These are phyloP conservation scores for Cryptococcus sp. DNA, from an alignment of 1,284 basidiomycete genomes.

Conservation along the genomic window DNA sequence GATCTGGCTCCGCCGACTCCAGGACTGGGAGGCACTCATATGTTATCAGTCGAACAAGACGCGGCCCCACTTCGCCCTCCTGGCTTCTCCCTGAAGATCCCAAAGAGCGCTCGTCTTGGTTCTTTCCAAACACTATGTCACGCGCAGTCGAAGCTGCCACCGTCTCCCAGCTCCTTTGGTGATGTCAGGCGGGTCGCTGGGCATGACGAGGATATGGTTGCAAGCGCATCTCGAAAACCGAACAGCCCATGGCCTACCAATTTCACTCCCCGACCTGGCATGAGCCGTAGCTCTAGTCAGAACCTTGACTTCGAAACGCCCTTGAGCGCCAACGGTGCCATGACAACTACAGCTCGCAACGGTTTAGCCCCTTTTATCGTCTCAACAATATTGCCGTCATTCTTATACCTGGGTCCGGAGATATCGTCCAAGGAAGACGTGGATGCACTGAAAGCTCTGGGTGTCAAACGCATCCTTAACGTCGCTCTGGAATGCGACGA, in stretches of 20 bases:
- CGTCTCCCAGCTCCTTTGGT: slow-evolving; percentile 37
- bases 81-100: slow-evolving; percentile 17
- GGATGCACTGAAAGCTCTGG: slow-evolving; percentile 68
- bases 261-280: neutral
- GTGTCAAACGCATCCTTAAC: slow-evolving; percentile 85
- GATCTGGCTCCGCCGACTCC: slow-evolving; percentile 14
- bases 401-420: slow-evolving; percentile 89
- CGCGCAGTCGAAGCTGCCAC: slow-evolving; percentile 32
- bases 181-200: slow-evolving; percentile 20
- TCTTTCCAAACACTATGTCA: slow-evolving; percentile 34
- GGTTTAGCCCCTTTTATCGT: slow-evolving; percentile 65
- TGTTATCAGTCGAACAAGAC: neutral
- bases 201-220: slow-evolving; percentile 11
- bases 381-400: slow-evolving; percentile 84
- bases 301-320: slow-evolving; percentile 54
- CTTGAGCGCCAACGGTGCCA: slow-evolving; percentile 10
- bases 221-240: neutral
- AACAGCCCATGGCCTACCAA: neutral
- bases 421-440: slow-evolving; percentile 73
- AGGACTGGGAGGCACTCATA: neutral
- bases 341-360: slow-evolving; percentile 56
- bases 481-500: slow-evolving; percentile 87
- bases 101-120: slow-evolving; percentile 11
- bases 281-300: slow-evolving; percentile 5
- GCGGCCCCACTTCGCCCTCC: slow-evolving; percentile 14